Conservation (phyloP, 75 land plant genomes). For the Pseudotsuga menziesii region DNA sequence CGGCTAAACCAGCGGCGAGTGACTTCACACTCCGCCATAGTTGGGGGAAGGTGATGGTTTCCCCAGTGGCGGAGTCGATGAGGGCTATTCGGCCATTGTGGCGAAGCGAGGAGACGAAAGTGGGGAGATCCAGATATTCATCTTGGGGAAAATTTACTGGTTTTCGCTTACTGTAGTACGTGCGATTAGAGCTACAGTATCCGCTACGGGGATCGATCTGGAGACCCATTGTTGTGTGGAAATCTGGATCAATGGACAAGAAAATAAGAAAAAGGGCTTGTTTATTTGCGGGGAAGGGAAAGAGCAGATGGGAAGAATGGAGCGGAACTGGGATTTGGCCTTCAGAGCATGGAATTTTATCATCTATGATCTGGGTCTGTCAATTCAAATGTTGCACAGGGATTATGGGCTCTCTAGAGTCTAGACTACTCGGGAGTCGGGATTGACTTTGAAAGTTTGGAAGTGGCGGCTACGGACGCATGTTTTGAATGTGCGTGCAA, state of each 20-base stretch:
- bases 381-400: no score
- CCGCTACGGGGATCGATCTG: slow-evolving; percentile 52
- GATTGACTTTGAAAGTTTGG: no score
- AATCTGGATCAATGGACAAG: background rate
- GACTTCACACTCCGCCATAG: slow-evolving; percentile 53
- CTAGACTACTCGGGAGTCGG: no score
- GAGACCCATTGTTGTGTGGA: background rate
- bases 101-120: slow-evolving; percentile 44
- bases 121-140: slow-evolving; percentile 35
- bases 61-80: slow-evolving; percentile 79
- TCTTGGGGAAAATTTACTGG: slow-evolving; percentile 50
- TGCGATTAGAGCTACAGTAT: slow-evolving; percentile 50
- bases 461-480: no score
- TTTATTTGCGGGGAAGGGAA: no score
- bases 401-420: no score
- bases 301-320: no score
- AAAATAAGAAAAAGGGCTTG: no score
- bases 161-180: slow-evolving; percentile 76
- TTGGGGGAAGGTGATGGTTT: slow-evolving; percentile 52
- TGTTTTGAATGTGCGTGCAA: no score
- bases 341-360: no score
- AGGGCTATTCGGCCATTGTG: slow-evolving; percentile 54
- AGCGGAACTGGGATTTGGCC: no score
- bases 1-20: slow-evolving; percentile 33
- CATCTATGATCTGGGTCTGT: no score